Conservation (phyloP, 306 rosid genomes). For the Cicer chorassanicum region DNA sequence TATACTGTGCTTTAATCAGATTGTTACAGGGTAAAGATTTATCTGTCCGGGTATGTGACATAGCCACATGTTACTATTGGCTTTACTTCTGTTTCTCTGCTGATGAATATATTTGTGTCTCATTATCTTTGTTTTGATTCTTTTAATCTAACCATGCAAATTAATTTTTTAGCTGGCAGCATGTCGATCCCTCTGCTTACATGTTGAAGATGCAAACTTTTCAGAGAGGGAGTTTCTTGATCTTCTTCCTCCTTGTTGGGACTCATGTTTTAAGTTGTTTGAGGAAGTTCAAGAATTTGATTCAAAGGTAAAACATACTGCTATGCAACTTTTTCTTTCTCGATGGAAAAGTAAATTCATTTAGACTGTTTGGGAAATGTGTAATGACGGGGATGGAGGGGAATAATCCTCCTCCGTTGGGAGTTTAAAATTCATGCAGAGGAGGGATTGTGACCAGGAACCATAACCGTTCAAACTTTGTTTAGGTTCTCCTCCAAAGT, state of each 20-base stretch:
- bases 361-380: slow-evolving; percentile 4
- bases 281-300: slow-evolving; percentile 96
- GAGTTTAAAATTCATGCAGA: slow-evolving; percentile 22
- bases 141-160: slow-evolving; percentile 45
- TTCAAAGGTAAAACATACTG: slow-evolving; percentile 73
- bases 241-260: slow-evolving; percentile 94
- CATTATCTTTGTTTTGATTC: slow-evolving; percentile 24
- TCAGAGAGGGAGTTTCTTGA: slow-evolving; percentile 80
- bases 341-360: slow-evolving; percentile 11
- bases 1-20: slow-evolving; percentile 86
- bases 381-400: slow-evolving; percentile 4
- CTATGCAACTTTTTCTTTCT: slow-evolving; percentile 33
- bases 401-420: slow-evolving; percentile 24
- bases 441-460: slow-evolving; percentile 15
- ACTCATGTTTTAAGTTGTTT: slow-evolving; percentile 79
- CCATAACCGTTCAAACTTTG: slow-evolving; percentile 6
- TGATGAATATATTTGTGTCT: slow-evolving; percentile 36
- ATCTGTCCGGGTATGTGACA: slow-evolving; percentile 76
- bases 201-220: slow-evolving; percentile 94
- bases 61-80: slow-evolving; percentile 32
- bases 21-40: slow-evolving; percentile 84
- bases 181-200: slow-evolving; percentile 85
- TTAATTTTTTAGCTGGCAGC: slow-evolving; percentile 82
- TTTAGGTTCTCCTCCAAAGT: slow-evolving; percentile 7
- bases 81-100: slow-evolving; percentile 39